Conservation (phyloP, 2,329 filamentous ascomycete genomes). For the Penicillium sp. region DNA sequence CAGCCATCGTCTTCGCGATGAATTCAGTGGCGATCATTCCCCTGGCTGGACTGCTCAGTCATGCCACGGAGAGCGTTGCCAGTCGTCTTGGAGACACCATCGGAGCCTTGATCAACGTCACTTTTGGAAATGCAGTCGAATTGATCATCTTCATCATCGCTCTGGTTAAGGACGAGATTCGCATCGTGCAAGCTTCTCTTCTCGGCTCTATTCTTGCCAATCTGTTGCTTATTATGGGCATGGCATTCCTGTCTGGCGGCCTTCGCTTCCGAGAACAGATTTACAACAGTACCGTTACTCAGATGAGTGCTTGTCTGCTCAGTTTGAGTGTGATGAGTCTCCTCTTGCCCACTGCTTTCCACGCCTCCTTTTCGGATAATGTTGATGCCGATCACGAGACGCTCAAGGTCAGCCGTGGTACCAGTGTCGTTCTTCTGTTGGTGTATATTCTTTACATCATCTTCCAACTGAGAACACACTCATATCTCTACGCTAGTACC, state of each 20-base stretch:
- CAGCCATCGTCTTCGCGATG: slow-evolving; percentile 67
- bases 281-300: slow-evolving; percentile 92
- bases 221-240: slow-evolving; percentile 81
- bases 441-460: slow-evolving; percentile 81
- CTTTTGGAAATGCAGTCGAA: slow-evolving; percentile 76
- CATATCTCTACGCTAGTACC: slow-evolving; percentile 88
- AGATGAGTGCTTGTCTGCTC: slow-evolving; percentile 92
- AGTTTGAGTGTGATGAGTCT: slow-evolving; percentile 88
- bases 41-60: slow-evolving; percentile 67
- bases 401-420: slow-evolving; percentile 82
- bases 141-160: slow-evolving; percentile 78
- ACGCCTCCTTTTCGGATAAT: slow-evolving; percentile 73
- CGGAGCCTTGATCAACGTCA: slow-evolving; percentile 71
- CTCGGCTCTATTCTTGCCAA: slow-evolving; percentile 89
- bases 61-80: slow-evolving; percentile 73
- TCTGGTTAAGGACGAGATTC: slow-evolving; percentile 76
- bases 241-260: slow-evolving; percentile 85
- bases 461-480: slow-evolving; percentile 88
- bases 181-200: slow-evolving; percentile 86
- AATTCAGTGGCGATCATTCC: slow-evolving; percentile 75
- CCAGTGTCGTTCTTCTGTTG: slow-evolving; percentile 78
- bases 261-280: slow-evolving; percentile 88
- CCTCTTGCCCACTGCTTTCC: slow-evolving; percentile 84
- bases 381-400: slow-evolving; percentile 65
- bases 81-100: slow-evolving; percentile 69